These are phyloP conservation scores for Hemisphaericaspora lyxosophila DNA, from an alignment of 1,139 yeast species.

Conservation along the genomic window DNA sequence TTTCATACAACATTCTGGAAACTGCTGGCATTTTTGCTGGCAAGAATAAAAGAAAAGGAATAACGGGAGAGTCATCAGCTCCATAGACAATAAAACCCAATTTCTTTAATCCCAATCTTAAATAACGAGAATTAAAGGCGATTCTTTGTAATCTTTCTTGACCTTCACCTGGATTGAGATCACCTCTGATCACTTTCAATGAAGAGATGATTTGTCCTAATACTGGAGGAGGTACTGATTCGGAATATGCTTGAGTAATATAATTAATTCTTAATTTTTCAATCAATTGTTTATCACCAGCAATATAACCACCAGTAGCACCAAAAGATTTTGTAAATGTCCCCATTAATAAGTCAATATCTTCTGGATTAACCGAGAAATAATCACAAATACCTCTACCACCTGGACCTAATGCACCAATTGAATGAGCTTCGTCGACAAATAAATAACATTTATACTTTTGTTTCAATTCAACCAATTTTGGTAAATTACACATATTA, in stretches of 20 bases:
- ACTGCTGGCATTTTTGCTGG: conserved; percentile 96
- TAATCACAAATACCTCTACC: conserved; percentile 97
- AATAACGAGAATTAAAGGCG: conserved; percentile 92
- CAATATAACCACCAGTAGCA: conserved; percentile 97
- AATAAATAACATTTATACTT: conserved; percentile 87
- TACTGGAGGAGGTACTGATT: conserved; percentile 87
- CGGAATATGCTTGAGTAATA: conserved; percentile 76
- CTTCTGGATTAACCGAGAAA: conserved; percentile 72
- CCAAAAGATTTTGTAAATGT: conserved; percentile 97
- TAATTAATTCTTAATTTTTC: conserved; percentile 73
- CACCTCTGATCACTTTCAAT: conserved; percentile 74
- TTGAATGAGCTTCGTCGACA: conserved; percentile 97
- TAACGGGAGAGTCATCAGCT: conserved; percentile 94
- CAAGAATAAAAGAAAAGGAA: conserved; percentile 81
- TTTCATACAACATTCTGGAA: conserved; percentile 74
- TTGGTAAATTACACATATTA: conserved; percentile 84
- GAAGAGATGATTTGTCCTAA: conserved; percentile 85
- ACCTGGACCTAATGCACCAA: conserved; percentile 93
- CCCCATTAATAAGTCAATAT: conserved; percentile 91
- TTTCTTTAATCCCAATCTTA: conserved; percentile 85
- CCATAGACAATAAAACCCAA: conserved; percentile 94
- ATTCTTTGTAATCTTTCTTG: conserved; percentile 85
- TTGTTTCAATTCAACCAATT: conserved; percentile 68
- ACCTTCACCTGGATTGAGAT: conserved; percentile 90
- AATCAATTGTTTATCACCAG: conserved; percentile 67